phyloP scores from a whole-genome alignment of 78 protist genomes.

The Dictyostelium firmibasis region DNA sequence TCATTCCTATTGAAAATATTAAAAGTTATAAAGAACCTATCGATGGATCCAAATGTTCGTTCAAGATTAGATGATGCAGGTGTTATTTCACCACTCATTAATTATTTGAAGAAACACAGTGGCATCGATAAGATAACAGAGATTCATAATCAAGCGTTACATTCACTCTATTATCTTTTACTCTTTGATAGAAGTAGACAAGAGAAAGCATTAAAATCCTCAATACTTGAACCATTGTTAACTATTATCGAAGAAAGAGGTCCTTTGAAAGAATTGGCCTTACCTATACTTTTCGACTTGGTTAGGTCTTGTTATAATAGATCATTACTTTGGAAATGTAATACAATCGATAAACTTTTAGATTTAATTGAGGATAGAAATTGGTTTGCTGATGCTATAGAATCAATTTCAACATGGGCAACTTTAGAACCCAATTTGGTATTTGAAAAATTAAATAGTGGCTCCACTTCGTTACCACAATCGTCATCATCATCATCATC shows the following conservation, averaged over 20 bases:
- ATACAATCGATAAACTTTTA: conserved; percentile 24
- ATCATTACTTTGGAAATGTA: conserved; percentile 32
- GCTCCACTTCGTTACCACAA: no score
- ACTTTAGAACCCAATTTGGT: conserved; percentile 26
- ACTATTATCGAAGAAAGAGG: conserved; percentile 39
- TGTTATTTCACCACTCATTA: conserved; percentile 26
- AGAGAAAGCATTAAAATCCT: conserved; percentile 53
- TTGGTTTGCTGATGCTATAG: conserved; percentile 78
- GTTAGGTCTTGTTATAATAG: conserved; percentile 36
- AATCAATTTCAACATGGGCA: conserved; percentile 72
- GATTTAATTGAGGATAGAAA: conserved; percentile 26
- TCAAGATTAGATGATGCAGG: conserved; percentile 31
- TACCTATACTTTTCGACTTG: conserved; percentile 67
- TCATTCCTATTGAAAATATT: conserved; percentile 38
- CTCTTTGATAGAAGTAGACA: conserved; percentile 52
- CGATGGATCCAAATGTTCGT: conserved; percentile 62
- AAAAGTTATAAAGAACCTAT: conserved; percentile 53
- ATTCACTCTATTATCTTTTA: conserved; percentile 51
- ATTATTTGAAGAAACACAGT: neutral
- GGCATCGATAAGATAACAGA: conserved; percentile 66
- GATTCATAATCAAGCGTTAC: conserved; percentile 51
- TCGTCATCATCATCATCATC: neutral
- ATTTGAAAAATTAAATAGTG: neutral
- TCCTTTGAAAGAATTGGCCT: conserved; percentile 66
- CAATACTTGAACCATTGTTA: conserved; percentile 44